phyloP scores from a whole-genome alignment of 768 basidiomycete genomes.

The Lactarius tabidus region DNA sequence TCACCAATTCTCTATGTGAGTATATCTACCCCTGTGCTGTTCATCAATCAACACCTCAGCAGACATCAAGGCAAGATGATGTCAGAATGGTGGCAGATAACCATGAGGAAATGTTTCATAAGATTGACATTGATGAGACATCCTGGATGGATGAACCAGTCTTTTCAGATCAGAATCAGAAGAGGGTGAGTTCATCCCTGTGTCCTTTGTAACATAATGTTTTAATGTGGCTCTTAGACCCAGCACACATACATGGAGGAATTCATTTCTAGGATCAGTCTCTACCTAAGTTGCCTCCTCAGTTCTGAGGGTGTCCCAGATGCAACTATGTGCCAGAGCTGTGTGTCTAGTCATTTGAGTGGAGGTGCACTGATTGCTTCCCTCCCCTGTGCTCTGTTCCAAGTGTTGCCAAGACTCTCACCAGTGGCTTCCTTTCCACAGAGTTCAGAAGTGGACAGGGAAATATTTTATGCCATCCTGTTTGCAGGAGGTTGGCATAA shows the following conservation, averaged over 20 bases:
- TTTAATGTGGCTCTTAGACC: background rate
- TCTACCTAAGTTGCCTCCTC: background rate
- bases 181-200: background rate
- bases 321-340: background rate
- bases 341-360: background rate
- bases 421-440: constrained; percentile 3
- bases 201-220: no score
- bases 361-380: background rate
- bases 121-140: background rate
- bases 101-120: no score
- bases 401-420: background rate
- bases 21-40: no score
- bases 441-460: constrained; percentile 3
- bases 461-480: constrained; percentile 2
- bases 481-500: background rate
- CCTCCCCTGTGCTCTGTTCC: background rate
- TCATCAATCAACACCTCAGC: no score
- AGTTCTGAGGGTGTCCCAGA: background rate
- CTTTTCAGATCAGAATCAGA: background rate
- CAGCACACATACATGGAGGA: background rate
- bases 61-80: background rate
- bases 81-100: no score
- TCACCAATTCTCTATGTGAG: no score
- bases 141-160: background rate
- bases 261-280: background rate